A percentile compares a stretch with the other conserved stretches of the same genome.
Evolutionary conservation across 495 filamentous ascomycete genomes (phyloP).

Genomic region (Astrothelium subdiscretum): DNA sequence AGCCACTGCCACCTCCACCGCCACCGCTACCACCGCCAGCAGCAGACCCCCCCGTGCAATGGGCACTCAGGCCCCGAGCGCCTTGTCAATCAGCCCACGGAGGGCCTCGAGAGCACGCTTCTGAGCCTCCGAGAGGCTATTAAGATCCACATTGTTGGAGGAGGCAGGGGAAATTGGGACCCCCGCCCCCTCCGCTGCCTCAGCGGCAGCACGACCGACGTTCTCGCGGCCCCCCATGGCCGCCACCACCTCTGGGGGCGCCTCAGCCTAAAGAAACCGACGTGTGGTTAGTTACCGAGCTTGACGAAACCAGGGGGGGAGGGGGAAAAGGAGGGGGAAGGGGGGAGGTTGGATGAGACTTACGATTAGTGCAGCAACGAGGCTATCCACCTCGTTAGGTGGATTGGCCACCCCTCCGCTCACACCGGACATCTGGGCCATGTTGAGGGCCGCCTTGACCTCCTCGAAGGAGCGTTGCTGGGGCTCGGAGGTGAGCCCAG

Average conservation of each 20-base stretch:
- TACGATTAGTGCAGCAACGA: not conserved
- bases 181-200: not conserved
- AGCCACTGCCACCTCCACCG: too few relatives aligned
- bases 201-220: not conserved
- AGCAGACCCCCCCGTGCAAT: too few relatives aligned
- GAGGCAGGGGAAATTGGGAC: not conserved
- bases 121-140: not conserved
- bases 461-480: slow-evolving; percentile 26
- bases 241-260: not conserved
- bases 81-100: not conserved
- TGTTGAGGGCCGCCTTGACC: slow-evolving; percentile 44
- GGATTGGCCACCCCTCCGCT: not conserved
- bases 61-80: too few relatives aligned
- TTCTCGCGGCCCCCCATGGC: not conserved
- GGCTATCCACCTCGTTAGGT: not conserved
- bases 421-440: slow-evolving; percentile 32
- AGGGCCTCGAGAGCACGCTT: not conserved
- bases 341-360: not conserved
- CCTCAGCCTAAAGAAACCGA: not conserved
- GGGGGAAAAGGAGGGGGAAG: not conserved
- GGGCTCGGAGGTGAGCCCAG: not conserved
- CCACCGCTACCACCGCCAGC: too few relatives aligned
- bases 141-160: not conserved
- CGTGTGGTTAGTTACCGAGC: too few relatives aligned
- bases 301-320: too few relatives aligned